phyloP scores from a whole-genome alignment of 257 asterid species.

The Mentha longifolia region DNA sequence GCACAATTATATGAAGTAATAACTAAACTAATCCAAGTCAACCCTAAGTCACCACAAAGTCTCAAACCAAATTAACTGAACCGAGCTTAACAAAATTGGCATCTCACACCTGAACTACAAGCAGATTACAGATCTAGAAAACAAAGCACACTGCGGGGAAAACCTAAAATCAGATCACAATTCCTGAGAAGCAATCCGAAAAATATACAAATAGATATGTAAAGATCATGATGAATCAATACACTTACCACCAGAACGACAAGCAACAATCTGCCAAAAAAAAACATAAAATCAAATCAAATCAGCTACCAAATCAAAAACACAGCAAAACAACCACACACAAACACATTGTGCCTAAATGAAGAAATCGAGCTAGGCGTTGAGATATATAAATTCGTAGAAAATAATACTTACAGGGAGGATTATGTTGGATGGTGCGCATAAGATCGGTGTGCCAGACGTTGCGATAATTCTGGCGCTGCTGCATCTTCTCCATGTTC shows the following conservation, averaged over 20 bases:
- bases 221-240: not conserved
- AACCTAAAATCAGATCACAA: constrained; percentile 31
- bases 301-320: constrained; percentile 18
- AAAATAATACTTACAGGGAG: constrained; percentile 62
- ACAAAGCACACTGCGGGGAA: constrained; percentile 4
- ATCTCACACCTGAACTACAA: not conserved
- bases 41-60: constrained; percentile 26
- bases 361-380: constrained; percentile 10
- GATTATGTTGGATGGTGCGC: constrained; percentile 72
- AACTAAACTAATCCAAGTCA: constrained; percentile 32
- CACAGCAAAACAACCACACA: not conserved
- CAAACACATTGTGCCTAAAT: not conserved
- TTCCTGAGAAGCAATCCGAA: not conserved
- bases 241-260: constrained; percentile 87
- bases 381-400: not conserved
- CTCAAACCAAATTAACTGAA: constrained; percentile 18
- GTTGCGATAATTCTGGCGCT: constrained; percentile 84
- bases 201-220: not conserved
- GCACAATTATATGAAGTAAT: constrained; percentile 8
- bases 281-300: constrained; percentile 11
- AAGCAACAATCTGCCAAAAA: constrained; percentile 86
- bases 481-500: constrained; percentile 82
- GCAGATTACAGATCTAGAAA: constrained; percentile 30
- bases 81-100: constrained; percentile 15
- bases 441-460: constrained; percentile 98